Base-by-base conservation (phyloP, 202 grass and related monocot species). In the Carex sylvatica region DNA sequence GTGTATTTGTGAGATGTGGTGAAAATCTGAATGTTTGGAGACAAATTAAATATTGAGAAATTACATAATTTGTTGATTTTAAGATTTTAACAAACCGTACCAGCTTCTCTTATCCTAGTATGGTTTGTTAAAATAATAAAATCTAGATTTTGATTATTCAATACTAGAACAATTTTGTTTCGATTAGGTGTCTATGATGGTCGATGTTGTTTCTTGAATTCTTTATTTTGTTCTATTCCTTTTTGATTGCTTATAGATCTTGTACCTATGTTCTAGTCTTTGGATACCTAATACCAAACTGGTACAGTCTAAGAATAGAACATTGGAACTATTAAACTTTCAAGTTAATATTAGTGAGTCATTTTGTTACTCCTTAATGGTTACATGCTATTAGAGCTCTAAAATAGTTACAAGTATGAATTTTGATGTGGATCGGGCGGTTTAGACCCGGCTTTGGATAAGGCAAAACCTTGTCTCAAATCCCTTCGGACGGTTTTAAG, bases 41-140 rank as follows among this genome's bases (percentile, higher is more conserved):
- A 35, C 33, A 35, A 35, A 35, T 35, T 35, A 35, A 35, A 35
- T 35, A 35, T 35, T 35, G 33, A 35, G 33, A 35, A 35, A 35
- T 35, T 35, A 35, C 33, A 35, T 35, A 35, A 35, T 35, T 35
- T 35, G 33, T 35, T 35, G 33, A 35, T 35, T 35, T 35, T 35
- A 35, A 35, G 33, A 4, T 35, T 35, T 35, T 35, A 28, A 28
- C 28, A 28, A 28, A 28, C 28, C 2, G 28, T 28, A 28, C 28
- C 28, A 28, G 28, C 2, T 79, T 91, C 78, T 91, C 92, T 58
- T 82, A 87, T 31, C 60, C 86, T 61, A 86, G 86, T 91, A 85
- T 2, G 12, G 23, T 52, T 24, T 44, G 53, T 36, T 20, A 16
- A 2, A 69, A 36, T 36, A 0, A 36, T 28, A 28, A 28, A 28